Percentiles rank a stretch among this genome's conserved stretches.
Conservation (phyloP, 208 protist genomes). For the Acanthamoeba royreba region DNA sequence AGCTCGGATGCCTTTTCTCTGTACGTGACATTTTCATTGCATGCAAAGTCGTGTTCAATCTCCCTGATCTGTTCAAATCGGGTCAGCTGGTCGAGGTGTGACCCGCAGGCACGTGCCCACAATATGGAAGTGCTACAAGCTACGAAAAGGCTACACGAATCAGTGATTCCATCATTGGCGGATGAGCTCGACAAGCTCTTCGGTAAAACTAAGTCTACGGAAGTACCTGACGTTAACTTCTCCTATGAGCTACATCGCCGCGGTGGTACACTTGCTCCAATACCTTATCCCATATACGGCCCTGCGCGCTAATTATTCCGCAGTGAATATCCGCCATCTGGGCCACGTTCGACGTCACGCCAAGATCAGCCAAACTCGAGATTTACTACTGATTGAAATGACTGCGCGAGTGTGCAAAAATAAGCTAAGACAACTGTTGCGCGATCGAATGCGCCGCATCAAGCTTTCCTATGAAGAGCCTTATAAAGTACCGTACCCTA, state of each 20-base stretch:
- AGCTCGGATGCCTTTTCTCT: conserved; percentile 34
- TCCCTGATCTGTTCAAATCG: no score
- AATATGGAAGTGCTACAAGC: conserved; percentile 2
- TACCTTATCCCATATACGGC: background rate
- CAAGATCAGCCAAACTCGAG: background rate
- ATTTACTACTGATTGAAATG: background rate
- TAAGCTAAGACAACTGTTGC: background rate
- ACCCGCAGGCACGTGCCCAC: background rate
- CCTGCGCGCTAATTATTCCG: no score
- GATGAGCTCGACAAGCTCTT: background rate
- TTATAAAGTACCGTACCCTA: background rate
- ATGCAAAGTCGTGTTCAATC: no score
- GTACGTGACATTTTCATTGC: no score
- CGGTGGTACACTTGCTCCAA: background rate
- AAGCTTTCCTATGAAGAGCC: conserved; percentile 43
- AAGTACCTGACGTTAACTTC: background rate
- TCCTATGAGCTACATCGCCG: conserved; percentile 1
- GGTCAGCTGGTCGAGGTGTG: background rate
- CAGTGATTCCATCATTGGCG: background rate
- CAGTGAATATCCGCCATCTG: conserved; percentile 33
- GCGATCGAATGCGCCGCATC: conserved; percentile 14
- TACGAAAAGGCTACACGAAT: background rate
- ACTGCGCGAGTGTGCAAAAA: conserved; percentile 42
- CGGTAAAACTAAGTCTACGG: background rate
- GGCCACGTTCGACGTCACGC: background rate